phyloP scores from a whole-genome alignment of 345 rosid species.

The Sonneratia alba region DNA sequence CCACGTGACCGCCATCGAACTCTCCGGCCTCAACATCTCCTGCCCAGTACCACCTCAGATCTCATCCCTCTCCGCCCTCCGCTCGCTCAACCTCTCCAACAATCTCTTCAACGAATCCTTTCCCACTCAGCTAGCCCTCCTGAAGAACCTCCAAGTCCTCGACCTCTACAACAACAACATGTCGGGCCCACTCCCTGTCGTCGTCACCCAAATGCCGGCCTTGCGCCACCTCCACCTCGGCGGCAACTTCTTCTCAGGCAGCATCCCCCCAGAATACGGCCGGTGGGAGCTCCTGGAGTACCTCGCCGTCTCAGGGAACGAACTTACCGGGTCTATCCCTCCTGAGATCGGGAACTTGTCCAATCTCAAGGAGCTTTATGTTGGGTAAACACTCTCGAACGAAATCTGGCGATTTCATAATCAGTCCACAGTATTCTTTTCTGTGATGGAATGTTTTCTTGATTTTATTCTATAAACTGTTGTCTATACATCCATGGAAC shows the following conservation, averaged over 20 bases:
- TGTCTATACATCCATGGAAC: too few relatives aligned
- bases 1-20: constrained; percentile 52
- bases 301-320: constrained; percentile 46
- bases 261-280: constrained; percentile 40
- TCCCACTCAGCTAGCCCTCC: constrained; percentile 44
- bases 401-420: background rate
- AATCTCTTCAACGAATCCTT: constrained; percentile 69
- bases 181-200: constrained; percentile 64
- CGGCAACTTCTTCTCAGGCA: constrained; percentile 35
- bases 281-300: constrained; percentile 47
- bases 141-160: constrained; percentile 56
- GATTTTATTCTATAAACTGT: background rate
- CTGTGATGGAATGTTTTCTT: background rate
- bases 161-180: constrained; percentile 91
- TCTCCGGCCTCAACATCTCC: constrained; percentile 53
- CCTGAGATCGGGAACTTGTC: constrained; percentile 37
- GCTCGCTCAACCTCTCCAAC: constrained; percentile 77
- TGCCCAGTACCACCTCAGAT: constrained; percentile 65
- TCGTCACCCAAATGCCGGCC: constrained; percentile 48
- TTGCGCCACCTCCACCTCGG: constrained; percentile 44
- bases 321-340: constrained; percentile 50
- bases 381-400: constrained; percentile 28
- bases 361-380: constrained; percentile 50
- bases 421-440: too few relatives aligned
- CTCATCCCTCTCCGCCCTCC: constrained; percentile 48